Evolutionary conservation across 1,139 yeast genomes (phyloP).

Genomic region (Zygosaccharomyces pseudobailii): DNA sequence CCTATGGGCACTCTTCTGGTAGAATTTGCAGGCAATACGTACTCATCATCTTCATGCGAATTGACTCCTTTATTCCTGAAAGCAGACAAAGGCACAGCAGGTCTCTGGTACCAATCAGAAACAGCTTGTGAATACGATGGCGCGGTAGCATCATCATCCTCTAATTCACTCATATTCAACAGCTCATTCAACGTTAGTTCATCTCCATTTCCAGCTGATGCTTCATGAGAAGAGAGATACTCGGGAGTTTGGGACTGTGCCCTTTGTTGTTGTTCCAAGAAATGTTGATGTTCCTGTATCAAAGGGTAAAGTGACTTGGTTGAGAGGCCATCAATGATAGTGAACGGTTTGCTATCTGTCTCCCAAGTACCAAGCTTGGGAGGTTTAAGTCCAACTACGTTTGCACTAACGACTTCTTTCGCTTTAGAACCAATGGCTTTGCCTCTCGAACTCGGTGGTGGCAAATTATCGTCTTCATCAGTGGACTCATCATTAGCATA

Average conservation of each 20-base stretch:
- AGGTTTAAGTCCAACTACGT: conserved; percentile 79
- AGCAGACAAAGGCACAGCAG: conserved; percentile 78
- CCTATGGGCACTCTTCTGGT: conserved; percentile 35
- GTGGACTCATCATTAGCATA: conserved; percentile 72
- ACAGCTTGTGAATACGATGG: conserved; percentile 14
- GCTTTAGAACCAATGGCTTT: conserved; percentile 62
- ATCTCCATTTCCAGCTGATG: conserved; percentile 38
- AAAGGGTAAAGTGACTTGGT: conserved; percentile 65
- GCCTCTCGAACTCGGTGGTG: conserved; percentile 55
- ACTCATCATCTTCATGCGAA: conserved; percentile 33
- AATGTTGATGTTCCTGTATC: conserved; percentile 30
- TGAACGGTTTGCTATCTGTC: conserved; percentile 79
- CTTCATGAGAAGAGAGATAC: conserved; percentile 14
- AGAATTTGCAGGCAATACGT: conserved; percentile 28
- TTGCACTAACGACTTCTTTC: conserved; percentile 82
- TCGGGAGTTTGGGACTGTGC: conserved; percentile 19
- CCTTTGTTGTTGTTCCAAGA: conserved; percentile 24
- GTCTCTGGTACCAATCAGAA: conserved; percentile 40
- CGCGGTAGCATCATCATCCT: conserved; percentile 60
- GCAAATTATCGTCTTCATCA: conserved; percentile 78
- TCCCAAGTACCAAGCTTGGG: conserved; percentile 93
- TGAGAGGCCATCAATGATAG: conserved; percentile 88
- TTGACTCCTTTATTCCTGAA: conserved; percentile 69
- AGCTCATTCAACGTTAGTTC: conserved; percentile 81
- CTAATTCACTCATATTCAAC: conserved; percentile 81